A percentile compares a stretch with the other conserved stretches of the same genome.
Evolutionary conservation across 2,329 filamentous ascomycete species (phyloP).

Genomic region (Fulvia fulva): DNA sequence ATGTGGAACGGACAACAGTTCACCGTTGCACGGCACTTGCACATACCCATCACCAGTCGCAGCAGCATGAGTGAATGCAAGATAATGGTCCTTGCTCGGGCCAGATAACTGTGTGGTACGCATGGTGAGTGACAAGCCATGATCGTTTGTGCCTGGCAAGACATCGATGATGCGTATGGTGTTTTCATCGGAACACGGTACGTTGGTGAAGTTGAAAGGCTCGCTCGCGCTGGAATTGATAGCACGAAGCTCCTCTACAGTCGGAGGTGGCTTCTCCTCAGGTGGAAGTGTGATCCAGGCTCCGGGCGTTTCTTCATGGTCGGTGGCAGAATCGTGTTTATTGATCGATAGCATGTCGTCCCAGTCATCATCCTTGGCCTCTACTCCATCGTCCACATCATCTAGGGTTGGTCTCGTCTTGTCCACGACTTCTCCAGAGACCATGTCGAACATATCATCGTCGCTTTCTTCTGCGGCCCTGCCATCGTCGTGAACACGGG

Average conservation of each 20-base stretch:
- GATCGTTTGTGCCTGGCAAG: background rate
- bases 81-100: background rate
- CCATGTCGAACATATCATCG: conserved; percentile 1
- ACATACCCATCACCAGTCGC: background rate
- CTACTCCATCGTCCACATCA: background rate
- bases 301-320: background rate
- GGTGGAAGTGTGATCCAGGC: background rate
- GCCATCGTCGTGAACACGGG: background rate
- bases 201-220: background rate
- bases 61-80: background rate
- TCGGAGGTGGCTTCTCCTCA: background rate
- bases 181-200: background rate
- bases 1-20: background rate
- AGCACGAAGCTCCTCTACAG: background rate
- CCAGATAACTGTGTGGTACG: background rate
- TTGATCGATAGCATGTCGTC: background rate
- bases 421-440: background rate
- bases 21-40: background rate
- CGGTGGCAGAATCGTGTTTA: background rate
- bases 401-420: background rate
- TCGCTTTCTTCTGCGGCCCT: background rate
- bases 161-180: background rate
- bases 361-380: background rate
- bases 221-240: background rate
- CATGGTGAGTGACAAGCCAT: background rate